A percentile compares a stretch with the other conserved stretches of the same genome.
phyloP scores from a whole-genome alignment of 2,329 filamentous ascomycete species.

The Aspergillus tanneri region DNA sequence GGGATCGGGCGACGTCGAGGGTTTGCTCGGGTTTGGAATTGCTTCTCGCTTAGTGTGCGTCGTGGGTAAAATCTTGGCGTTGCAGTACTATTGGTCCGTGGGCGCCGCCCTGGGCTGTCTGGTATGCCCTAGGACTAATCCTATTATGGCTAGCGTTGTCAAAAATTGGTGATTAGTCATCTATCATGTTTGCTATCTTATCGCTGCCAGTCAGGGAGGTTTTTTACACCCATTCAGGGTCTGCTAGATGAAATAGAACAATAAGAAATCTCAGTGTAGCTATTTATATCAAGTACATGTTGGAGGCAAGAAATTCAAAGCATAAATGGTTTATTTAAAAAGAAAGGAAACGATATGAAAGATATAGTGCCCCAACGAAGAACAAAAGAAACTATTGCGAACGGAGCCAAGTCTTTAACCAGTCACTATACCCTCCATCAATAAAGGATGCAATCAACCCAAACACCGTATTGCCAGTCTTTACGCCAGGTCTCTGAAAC shows the following conservation, averaged over 20 bases:
- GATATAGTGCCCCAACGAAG: not conserved
- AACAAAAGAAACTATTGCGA: conserved; percentile 5
- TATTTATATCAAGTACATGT: not conserved
- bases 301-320: not conserved
- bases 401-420: not conserved
- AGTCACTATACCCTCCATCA: conserved; percentile 11
- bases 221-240: too few species aligned
- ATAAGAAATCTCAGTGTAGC: not conserved
- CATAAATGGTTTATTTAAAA: not conserved
- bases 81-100: conserved; percentile 27
- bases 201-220: conserved; percentile 3
- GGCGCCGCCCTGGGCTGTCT: conserved; percentile 9
- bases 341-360: not conserved
- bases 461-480: conserved; percentile 40
- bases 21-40: conserved; percentile 30
- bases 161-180: conserved; percentile 12
- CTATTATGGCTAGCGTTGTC: too few species aligned
- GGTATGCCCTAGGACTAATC: conserved; percentile 42
- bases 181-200: not conserved
- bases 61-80: conserved; percentile 46
- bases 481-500: conserved; percentile 37
- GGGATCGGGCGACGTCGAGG: conserved; percentile 29
- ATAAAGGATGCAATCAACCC: conserved; percentile 21
- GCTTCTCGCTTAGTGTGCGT: conserved; percentile 48
- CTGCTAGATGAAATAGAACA: too few species aligned